Conservation (phyloP, 2,329 filamentous ascomycete species). For the Cordyceps javanica region DNA sequence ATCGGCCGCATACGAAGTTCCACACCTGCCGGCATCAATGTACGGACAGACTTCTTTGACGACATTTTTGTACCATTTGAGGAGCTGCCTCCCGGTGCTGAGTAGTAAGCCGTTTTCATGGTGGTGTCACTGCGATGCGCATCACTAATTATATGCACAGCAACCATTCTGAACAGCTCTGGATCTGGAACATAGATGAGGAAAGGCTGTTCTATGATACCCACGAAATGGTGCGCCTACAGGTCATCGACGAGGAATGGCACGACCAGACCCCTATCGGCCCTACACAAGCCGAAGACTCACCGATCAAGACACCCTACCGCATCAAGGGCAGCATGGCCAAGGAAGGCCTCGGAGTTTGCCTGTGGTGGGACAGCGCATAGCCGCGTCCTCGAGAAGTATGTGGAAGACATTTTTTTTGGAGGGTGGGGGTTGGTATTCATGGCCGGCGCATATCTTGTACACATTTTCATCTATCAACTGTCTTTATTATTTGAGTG, state of each 20-base stretch:
- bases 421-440: constrained; percentile 11
- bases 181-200: constrained; percentile 71
- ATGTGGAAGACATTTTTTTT: neutral
- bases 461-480: constrained; percentile 22
- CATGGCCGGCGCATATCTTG: constrained; percentile 15
- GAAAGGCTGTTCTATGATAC: constrained; percentile 80
- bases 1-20: constrained; percentile 75
- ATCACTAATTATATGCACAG: constrained; percentile 34
- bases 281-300: constrained; percentile 55
- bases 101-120: constrained; percentile 53
- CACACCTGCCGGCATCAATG: constrained; percentile 64
- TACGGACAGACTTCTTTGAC: constrained; percentile 88
- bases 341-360: constrained; percentile 54
- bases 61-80: constrained; percentile 77
- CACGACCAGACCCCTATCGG: constrained; percentile 75
- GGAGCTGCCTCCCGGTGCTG: constrained; percentile 67
- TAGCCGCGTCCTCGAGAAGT: constrained; percentile 4
- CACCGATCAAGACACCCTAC: constrained; percentile 63
- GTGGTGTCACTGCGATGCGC: neutral
- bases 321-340: constrained; percentile 61
- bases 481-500: constrained; percentile 17
- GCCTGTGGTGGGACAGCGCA: constrained; percentile 55
- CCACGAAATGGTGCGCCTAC: constrained; percentile 80
- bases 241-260: constrained; percentile 85
- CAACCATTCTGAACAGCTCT: constrained; percentile 69